Conservation (phyloP, 441 rosid species). For the Gossypium davidsonii region DNA sequence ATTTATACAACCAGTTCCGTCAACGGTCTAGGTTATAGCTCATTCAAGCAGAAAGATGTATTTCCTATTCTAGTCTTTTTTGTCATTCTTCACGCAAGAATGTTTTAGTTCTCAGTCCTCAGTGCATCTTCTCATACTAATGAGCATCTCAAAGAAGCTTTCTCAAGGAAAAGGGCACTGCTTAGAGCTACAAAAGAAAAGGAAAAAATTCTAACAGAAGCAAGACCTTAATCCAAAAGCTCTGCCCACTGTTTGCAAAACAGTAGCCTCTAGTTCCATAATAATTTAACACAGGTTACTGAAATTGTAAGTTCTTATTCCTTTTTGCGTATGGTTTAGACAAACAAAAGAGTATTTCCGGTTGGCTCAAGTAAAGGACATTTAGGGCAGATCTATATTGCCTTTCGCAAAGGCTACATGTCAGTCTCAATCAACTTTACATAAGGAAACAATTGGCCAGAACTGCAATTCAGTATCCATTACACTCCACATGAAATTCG, state of each 20-base stretch:
- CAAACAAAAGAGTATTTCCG: background rate
- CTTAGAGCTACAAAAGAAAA: background rate
- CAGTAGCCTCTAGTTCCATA: background rate
- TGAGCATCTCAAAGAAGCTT: background rate
- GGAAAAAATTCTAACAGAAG: background rate
- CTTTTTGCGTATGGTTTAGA: background rate
- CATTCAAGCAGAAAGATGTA: background rate
- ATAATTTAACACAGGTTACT: background rate
- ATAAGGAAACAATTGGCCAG: background rate
- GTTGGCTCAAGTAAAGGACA: constrained; percentile 4
- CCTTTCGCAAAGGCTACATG: background rate
- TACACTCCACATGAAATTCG: background rate
- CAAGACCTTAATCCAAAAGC: background rate
- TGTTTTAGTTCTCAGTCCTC: background rate
- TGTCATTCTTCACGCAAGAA: background rate
- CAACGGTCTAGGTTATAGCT: background rate
- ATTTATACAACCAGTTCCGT: background rate
- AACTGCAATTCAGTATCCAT: constrained; percentile 7
- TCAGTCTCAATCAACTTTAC: background rate
- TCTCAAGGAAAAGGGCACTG: background rate
- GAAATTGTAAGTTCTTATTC: background rate
- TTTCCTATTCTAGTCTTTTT: background rate
- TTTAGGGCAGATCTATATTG: constrained; percentile 9
- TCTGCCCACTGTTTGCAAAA: constrained; percentile 3
- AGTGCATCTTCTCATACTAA: constrained; percentile 6